Evolutionary conservation across 2,329 filamentous ascomycete species (phyloP), one percentile per base, ranked within the genome.

Genomic region (Arthrobotrys megalospora): DNA sequence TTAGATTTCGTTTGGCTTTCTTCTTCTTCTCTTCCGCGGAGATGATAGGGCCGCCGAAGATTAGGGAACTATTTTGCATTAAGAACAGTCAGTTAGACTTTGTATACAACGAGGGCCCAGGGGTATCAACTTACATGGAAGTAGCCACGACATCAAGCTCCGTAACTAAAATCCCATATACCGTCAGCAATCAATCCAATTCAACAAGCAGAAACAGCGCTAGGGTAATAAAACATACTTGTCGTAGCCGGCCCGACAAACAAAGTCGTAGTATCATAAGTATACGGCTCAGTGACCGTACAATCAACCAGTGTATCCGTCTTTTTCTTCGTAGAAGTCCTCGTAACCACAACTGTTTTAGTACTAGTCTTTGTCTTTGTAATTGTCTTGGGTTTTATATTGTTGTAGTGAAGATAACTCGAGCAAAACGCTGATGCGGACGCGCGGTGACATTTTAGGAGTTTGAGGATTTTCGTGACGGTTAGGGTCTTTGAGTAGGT

Each of bases 251-350:
- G 66, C 7, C 73, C 73, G 1, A 71, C 45, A 47, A 50, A 77
- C 41, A 77, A 53, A 1, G 60, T 71, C 50, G 48, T 63, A 10
- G 73, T 77, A 67, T 77, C 73, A 41, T 71, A 71, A 21, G 43
- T 36, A 71, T 71, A 77, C 32, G 73, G 38, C 19, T 66, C 73
- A 38, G 66, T 66, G 11, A 34, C 21, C 12, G 48, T 62, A 38
- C 60, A 71, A 41, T 52, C 48, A 10, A 62, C 24, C 4, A 60
- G 16, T n/a, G 73, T 60, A 0, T 16, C 7, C 16, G 73, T 77
- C 19, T 12, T 12, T 2, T 12, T 65, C 16, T 47, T 64, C 10
- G 62, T 78, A 10, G 14, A 48, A 12, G 52, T 67, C 41, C 24
- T 62, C 5, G n/a, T 34, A 2, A 48, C 11, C 16, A 47, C 43